Evolutionary conservation across 345 rosid genomes (phyloP).

Genomic region (Arabidopsis thaliana): DNA sequence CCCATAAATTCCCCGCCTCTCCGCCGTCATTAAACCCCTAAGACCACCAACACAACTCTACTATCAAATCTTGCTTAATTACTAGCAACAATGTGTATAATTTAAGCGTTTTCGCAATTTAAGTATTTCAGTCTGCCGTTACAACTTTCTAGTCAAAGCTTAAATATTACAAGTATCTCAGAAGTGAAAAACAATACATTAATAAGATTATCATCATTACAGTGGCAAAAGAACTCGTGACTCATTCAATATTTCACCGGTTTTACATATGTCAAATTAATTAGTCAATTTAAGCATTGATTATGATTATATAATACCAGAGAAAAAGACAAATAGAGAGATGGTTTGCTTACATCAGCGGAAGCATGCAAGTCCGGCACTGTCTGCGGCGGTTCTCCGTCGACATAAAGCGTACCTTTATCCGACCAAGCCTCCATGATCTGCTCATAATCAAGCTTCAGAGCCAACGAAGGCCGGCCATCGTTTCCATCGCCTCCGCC

Average conservation of each 20-base stretch:
- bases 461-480: conserved; percentile 45
- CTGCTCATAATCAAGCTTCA: conserved; percentile 89
- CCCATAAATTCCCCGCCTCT: conserved; percentile 52
- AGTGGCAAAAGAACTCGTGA: conserved; percentile 28
- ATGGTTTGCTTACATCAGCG: conserved; percentile 50
- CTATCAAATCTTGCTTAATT: conserved; percentile 12
- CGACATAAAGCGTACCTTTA: conserved; percentile 70
- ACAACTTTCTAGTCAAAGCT: conserved; percentile 19
- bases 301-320: background rate
- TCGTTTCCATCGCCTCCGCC: conserved; percentile 39
- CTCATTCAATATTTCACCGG: background rate
- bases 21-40: conserved; percentile 52
- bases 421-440: conserved; percentile 88
- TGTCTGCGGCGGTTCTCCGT: conserved; percentile 65
- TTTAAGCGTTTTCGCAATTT: background rate
- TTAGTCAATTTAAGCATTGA: conserved; percentile 8
- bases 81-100: background rate
- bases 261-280: background rate
- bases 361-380: conserved; percentile 72
- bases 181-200: background rate
- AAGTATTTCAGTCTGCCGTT: background rate
- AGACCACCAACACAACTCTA: conserved; percentile 31
- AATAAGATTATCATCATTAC: conserved; percentile 5
- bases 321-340: background rate
- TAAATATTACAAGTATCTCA: background rate